Evolutionary conservation across 2,329 filamentous ascomycete species (phyloP).

Genomic region (Pseudocercospora pini-densiflorae): DNA sequence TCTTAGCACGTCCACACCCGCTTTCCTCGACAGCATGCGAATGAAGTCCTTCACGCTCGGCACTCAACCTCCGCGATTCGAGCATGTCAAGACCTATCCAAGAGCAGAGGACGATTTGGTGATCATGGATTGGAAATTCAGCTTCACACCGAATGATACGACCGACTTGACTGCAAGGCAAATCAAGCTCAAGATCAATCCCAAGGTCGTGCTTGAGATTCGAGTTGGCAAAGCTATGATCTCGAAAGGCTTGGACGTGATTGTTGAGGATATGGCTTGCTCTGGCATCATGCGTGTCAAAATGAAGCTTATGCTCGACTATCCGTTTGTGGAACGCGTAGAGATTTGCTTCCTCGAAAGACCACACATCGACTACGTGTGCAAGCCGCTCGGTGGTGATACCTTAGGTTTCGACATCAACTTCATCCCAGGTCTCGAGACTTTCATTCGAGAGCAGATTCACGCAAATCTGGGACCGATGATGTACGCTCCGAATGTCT

Average conservation of each 20-base stretch:
- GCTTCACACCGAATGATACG: constrained; percentile 94
- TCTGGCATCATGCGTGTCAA: constrained; percentile 95
- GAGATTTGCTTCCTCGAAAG: constrained; percentile 94
- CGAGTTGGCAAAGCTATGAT: constrained; percentile 94
- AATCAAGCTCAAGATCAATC: constrained; percentile 93
- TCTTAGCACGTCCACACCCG: constrained; percentile 85
- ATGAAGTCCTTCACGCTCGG: constrained; percentile 93
- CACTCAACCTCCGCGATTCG: constrained; percentile 91
- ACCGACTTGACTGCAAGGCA: constrained; percentile 90
- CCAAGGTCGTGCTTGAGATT: constrained; percentile 94
- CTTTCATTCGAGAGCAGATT: constrained; percentile 94
- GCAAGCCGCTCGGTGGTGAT: constrained; percentile 95
- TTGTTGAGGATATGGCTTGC: constrained; percentile 97
- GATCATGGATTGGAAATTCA: constrained; percentile 99
- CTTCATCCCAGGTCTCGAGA: constrained; percentile 93
- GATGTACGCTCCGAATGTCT: constrained; percentile 98
- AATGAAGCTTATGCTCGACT: constrained; percentile 94
- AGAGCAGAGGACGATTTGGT: constrained; percentile 94
- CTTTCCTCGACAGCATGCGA: constrained; percentile 90
- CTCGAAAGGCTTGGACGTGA: constrained; percentile 95
- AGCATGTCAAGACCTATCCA: constrained; percentile 98
- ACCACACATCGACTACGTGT: constrained; percentile 93
- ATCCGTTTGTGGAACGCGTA: constrained; percentile 91
- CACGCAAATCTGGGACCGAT: constrained; percentile 92
- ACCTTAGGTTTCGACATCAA: constrained; percentile 98